phyloP scores from a whole-genome alignment of 1,284 basidiomycete genomes.

The Boletellus deceptivus region DNA sequence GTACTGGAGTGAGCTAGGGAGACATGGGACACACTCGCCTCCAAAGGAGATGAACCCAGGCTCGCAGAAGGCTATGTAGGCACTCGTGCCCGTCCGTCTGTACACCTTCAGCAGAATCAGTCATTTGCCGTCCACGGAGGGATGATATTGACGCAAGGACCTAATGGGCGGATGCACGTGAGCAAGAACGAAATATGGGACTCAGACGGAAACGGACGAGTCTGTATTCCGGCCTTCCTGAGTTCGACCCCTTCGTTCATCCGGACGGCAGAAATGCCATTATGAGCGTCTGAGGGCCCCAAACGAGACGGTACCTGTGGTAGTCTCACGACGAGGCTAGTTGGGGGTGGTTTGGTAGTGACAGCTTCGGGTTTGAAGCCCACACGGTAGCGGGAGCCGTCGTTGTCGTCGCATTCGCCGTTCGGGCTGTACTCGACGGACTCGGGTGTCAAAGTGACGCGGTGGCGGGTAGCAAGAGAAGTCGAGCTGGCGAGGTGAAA shows the following conservation, averaged over 20 bases:
- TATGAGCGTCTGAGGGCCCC: no score
- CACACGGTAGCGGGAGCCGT: no score
- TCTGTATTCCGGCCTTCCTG: conserved; percentile 64
- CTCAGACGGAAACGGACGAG: conserved; percentile 50
- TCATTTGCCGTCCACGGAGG: conserved; percentile 4
- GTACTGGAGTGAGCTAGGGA: background rate
- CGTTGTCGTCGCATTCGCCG: no score
- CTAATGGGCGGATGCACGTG: conserved; percentile 37
- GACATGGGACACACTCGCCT: conserved; percentile 66
- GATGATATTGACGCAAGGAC: conserved; percentile 63
- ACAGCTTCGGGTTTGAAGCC: no score
- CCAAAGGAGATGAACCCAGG: conserved; percentile 81
- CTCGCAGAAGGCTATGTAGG: conserved; percentile 88
- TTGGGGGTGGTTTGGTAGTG: no score
- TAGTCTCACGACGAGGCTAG: no score
- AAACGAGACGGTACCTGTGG: no score
- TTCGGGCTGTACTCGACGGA: no score
- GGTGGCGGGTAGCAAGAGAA: no score
- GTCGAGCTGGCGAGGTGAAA: no score
- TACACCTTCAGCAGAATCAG: conserved; percentile 56
- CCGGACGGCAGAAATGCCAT: conserved; percentile 72
- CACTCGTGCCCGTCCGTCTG: conserved; percentile 88
- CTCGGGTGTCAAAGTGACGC: no score
- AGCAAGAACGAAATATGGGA: conserved; percentile 1
- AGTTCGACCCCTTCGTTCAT: conserved; percentile 69